phyloP scores from a whole-genome alignment of 176 grass and related monocot species.

The Puya raimondii region DNA sequence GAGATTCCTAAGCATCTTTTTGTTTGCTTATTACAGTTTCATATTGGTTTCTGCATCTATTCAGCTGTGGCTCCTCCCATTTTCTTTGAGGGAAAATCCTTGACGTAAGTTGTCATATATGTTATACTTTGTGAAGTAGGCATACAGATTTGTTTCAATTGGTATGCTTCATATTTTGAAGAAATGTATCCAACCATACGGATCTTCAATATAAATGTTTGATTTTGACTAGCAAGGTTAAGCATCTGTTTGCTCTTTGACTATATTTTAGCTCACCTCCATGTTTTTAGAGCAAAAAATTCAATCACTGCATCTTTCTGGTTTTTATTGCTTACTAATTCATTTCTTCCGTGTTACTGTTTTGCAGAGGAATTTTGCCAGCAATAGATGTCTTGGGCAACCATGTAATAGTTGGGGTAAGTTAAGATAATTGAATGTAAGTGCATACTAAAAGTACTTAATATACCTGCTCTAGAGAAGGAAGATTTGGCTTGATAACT shows the following conservation, averaged over 20 bases:
- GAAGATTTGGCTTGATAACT: not conserved
- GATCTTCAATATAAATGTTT: not conserved
- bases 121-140: slow-evolving; percentile 1
- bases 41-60: slow-evolving; percentile 77
- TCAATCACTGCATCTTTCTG: not conserved
- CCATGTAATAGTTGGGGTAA: slow-evolving; percentile 77
- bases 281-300: not conserved
- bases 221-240: not conserved
- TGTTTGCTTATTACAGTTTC: slow-evolving; percentile 42
- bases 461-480: not conserved
- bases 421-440: slow-evolving; percentile 1
- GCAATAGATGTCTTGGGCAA: slow-evolving; percentile 72
- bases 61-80: slow-evolving; percentile 91
- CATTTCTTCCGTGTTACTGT: not conserved
- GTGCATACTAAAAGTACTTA: not conserved
- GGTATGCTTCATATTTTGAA: not conserved
- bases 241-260: no score
- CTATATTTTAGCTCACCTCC: no score
- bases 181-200: not conserved
- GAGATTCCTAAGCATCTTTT: not conserved
- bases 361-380: slow-evolving; percentile 78
- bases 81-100: slow-evolving; percentile 93
- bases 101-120: slow-evolving; percentile 65
- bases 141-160: not conserved
- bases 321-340: not conserved